Evolutionary conservation across 75 land plant species (phyloP), one percentile per base, ranked within the genome.

Genomic region (Picea glauca): DNA sequence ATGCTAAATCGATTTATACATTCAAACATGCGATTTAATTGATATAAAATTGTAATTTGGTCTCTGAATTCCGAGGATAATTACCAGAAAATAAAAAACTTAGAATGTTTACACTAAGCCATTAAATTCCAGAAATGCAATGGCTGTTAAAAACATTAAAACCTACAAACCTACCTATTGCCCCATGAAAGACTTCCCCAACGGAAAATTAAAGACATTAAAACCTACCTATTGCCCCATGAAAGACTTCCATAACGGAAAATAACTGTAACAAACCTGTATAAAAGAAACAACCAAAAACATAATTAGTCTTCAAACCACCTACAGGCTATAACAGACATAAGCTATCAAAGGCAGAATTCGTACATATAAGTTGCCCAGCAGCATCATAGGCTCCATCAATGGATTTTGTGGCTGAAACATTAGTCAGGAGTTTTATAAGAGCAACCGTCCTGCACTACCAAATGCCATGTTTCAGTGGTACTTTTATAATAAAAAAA

Each of bases 151-250:
- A 40, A 11, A 11, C 59, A 75, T 32, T 77, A 17, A 26, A 26
- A 26, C 26, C 26, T 26, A 26, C 26, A 35, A 56, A 58, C 79
- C 59, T 75, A 93, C 95, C 95, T 18, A 83, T 62, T 12, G 88
- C 91, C 18, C 87, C 88, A 84, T 93, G 95, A 30, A 91, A 14
- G 4, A 89, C 90, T 85, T 93, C 95, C 84, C 91, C 58, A 60
- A 91, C 81, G 14, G 95, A 74, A 77, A 61, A 35, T 13, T 26
- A 14, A 58, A 40, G 18, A 11, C 59, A 75, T 32, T 77, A 17
- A 35, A 56, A 58, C 79, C 59, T 75, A 93, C 95, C 95, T 18
- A 83, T 62, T 12, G 88, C 91, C 18, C 87, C 88, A 84, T 93
- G 95, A n/a, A 91, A 14, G 4, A 89, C 90, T 85, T 93, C 95